Evolutionary conservation across 2,329 filamentous ascomycete species (phyloP), one percentile per base, ranked within the genome.

Genomic region (Verticillium isaacii): DNA sequence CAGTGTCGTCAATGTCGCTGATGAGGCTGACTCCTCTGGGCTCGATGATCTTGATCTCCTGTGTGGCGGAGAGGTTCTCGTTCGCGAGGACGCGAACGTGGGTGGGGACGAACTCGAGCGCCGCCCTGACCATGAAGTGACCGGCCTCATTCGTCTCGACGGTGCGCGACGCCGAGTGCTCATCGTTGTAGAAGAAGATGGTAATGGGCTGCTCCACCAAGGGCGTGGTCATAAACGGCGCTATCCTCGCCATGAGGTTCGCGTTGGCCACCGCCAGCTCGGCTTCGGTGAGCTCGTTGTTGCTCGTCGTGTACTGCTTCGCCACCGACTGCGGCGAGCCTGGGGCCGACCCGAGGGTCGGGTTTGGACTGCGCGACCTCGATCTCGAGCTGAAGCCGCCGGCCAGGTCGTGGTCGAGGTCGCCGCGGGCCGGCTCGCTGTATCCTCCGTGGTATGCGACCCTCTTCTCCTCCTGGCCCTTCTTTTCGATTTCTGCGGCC

Each of bases 1-100:
- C 89, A 0, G 95, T 99, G 74, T 99, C 95, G 71, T 99, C 95
- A 65, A 99, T 95, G 72, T 99, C 95, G 72, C 92, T 98, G 73
- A 99, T 98, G 62, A 99, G 72, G 73, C 93, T 98, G 65, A 99
- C 85, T 50, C 95, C 95, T 25, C 80, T 81, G 0, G 90, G 85
- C 62, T 94, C 89, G 4, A 90, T 93, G 58, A 98, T 80, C 50
- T 86, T 82, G 55, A 99, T 83, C 61, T 91, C 84, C 65, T 95
- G 90, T 1, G 89, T 92, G 0, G 88, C 89, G 17, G 93, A 96
- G 3, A 99, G 80, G 62, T 89, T 85, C 70, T 97, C 93, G 14
- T 90, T 93, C 6, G 92, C 94, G 19, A 99, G 78, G 1, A 99
- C 90, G 54, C 93, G 85, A 29, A 97, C 88, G 72, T 97, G 89